phyloP scores from a whole-genome alignment of 2,329 filamentous ascomycete species.

The Neonectria sp. region DNA sequence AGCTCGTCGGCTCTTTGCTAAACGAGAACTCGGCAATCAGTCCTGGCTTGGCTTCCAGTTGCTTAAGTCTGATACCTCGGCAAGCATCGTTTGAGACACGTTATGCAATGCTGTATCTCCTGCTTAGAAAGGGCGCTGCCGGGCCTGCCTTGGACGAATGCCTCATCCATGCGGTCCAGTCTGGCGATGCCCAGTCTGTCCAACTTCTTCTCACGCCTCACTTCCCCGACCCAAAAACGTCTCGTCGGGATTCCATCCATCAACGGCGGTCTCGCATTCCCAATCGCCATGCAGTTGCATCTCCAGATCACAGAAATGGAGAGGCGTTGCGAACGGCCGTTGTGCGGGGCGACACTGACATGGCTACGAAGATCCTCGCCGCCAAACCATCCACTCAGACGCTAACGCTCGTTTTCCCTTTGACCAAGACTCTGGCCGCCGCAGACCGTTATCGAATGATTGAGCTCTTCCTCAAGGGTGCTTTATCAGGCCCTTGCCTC shows the following conservation, averaged over 20 bases:
- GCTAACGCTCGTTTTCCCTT: slow-evolving; percentile 64
- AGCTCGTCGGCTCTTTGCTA: slow-evolving; percentile 64
- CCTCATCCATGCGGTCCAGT: slow-evolving; percentile 65
- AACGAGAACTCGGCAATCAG: slow-evolving; percentile 60
- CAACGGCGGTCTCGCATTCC: slow-evolving; percentile 48
- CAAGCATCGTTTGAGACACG: slow-evolving; percentile 62
- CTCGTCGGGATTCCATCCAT: slow-evolving; percentile 33
- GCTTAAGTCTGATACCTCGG: slow-evolving; percentile 65
- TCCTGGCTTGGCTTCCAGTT: slow-evolving; percentile 64
- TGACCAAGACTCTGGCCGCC: slow-evolving; percentile 59
- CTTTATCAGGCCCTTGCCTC: slow-evolving; percentile 62
- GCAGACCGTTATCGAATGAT: slow-evolving; percentile 64
- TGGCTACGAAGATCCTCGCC: slow-evolving; percentile 63
- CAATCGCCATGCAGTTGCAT: slow-evolving; percentile 65
- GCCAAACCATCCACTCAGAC: slow-evolving; percentile 64
- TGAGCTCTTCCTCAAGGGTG: slow-evolving; percentile 65
- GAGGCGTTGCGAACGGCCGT: slow-evolving; percentile 67
- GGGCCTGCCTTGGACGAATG: slow-evolving; percentile 64
- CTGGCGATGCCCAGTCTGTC: slow-evolving; percentile 63
- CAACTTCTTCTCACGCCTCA: slow-evolving; percentile 65
- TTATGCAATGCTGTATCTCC: slow-evolving; percentile 58
- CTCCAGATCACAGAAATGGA: slow-evolving; percentile 67
- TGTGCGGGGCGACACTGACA: slow-evolving; percentile 58
- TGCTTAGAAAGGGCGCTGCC: slow-evolving; percentile 67
- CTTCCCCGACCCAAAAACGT: slow-evolving; percentile 55